Conservation (phyloP, 805 yeast genomes). For the Candida chilensis region DNA sequence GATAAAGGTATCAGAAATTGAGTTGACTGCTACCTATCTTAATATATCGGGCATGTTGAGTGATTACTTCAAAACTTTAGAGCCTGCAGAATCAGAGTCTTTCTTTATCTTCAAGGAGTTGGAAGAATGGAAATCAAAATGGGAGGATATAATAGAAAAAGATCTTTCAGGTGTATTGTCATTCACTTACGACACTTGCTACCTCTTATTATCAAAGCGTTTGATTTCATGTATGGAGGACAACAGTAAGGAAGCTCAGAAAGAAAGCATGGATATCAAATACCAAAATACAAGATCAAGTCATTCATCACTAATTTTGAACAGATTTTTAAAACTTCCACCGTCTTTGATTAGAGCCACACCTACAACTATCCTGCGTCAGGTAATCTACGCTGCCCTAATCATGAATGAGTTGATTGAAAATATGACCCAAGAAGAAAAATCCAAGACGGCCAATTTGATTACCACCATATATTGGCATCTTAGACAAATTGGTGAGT, state of each 20-base stretch:
- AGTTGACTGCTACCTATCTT: constrained; percentile 18
- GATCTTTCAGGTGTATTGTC: constrained; percentile 40
- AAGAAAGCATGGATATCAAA: constrained; percentile 1
- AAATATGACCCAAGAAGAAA: no score
- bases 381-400: constrained; percentile 45
- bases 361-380: constrained; percentile 41
- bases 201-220: constrained; percentile 28
- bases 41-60: constrained; percentile 8
- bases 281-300: constrained; percentile 28
- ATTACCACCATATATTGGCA: constrained; percentile 52
- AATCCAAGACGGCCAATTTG: constrained; percentile 17
- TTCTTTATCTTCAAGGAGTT: constrained; percentile 19
- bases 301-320: constrained; percentile 34
- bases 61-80: constrained; percentile 2
- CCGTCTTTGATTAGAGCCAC: constrained; percentile 42
- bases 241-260: background rate
- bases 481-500: constrained; percentile 45
- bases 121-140: constrained; percentile 34
- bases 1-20: constrained; percentile 41
- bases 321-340: constrained; percentile 32
- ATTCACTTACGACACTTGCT: constrained; percentile 39
- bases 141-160: constrained; percentile 33
- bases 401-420: constrained; percentile 27
- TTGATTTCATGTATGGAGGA: constrained; percentile 10
- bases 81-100: background rate